Evolutionary conservation across 23 red algal species (phyloP).

Genomic region (Gracilaria vermiculophylla): DNA sequence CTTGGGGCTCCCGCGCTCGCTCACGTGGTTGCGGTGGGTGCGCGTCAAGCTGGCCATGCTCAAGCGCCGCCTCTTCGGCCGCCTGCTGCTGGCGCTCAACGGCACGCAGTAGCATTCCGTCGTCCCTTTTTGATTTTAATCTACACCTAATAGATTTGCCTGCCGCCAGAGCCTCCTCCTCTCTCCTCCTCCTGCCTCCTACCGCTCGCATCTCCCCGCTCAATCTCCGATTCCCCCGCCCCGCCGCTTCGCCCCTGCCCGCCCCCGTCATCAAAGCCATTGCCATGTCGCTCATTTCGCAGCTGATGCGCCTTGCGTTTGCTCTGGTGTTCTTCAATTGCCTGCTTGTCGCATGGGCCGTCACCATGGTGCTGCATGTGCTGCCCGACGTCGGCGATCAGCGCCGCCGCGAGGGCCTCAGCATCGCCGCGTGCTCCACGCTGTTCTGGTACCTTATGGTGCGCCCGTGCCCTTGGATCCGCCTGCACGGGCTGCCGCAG

Average conservation of each 20-base stretch:
- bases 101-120: background rate
- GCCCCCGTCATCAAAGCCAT: no score
- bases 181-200: background rate
- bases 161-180: background rate
- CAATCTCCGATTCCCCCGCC: background rate
- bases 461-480: slow-evolving; percentile 46
- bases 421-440: slow-evolving; percentile 23
- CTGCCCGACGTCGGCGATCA: slow-evolving; percentile 5
- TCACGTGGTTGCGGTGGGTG: slow-evolving; percentile 91
- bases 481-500: slow-evolving; percentile 18
- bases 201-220: background rate
- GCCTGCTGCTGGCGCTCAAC: slow-evolving; percentile 6
- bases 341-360: slow-evolving; percentile 17
- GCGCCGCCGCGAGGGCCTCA: background rate
- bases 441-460: slow-evolving; percentile 52
- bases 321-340: slow-evolving; percentile 37
- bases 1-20: slow-evolving; percentile 78
- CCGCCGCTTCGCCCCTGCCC: background rate
- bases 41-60: slow-evolving; percentile 41
- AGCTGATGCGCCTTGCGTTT: background rate
- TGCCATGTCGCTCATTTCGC: background rate
- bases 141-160: background rate
- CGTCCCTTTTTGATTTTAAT: background rate
- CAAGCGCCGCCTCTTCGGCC: slow-evolving; percentile 28
- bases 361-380: slow-evolving; percentile 26